Evolutionary conservation across 2,329 filamentous ascomycete genomes (phyloP).

Genomic region (Aspergillus candidus): DNA sequence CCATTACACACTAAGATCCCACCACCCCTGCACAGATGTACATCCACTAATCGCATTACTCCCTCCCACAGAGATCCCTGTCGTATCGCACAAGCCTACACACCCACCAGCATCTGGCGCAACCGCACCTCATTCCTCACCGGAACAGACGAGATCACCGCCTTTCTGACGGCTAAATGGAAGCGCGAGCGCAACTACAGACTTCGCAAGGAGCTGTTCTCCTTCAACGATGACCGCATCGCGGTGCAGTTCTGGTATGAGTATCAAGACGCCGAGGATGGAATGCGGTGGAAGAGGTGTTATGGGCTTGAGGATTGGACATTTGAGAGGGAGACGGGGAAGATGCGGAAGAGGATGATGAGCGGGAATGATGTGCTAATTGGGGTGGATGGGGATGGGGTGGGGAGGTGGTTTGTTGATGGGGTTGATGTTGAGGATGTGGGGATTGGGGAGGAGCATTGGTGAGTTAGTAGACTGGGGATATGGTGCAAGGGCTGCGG

Average conservation of each 20-base stretch:
- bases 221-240: slow-evolving; percentile 68
- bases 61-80: slow-evolving; percentile 52
- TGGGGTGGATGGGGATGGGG: slow-evolving; percentile 36
- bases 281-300: slow-evolving; percentile 70
- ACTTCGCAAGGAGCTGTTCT: slow-evolving; percentile 77
- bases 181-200: slow-evolving; percentile 63
- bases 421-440: slow-evolving; percentile 38
- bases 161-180: slow-evolving; percentile 70
- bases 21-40: neutral
- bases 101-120: slow-evolving; percentile 69
- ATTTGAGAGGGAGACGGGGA: slow-evolving; percentile 38
- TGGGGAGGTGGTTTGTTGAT: slow-evolving; percentile 42
- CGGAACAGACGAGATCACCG: slow-evolving; percentile 62
- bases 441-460: slow-evolving; percentile 31
- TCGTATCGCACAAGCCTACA: slow-evolving; percentile 66
- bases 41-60: slow-evolving; percentile 2
- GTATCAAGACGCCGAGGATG: slow-evolving; percentile 61
- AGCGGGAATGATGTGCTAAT: slow-evolving; percentile 43
- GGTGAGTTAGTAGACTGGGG: no score
- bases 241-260: slow-evolving; percentile 92
- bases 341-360: slow-evolving; percentile 46
- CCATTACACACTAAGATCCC: neutral
- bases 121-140: slow-evolving; percentile 66
- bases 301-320: slow-evolving; percentile 63
- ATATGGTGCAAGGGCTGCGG: no score